Evolutionary conservation across 2,329 filamentous ascomycete species (phyloP).

Genomic region (Fusarium foetens): DNA sequence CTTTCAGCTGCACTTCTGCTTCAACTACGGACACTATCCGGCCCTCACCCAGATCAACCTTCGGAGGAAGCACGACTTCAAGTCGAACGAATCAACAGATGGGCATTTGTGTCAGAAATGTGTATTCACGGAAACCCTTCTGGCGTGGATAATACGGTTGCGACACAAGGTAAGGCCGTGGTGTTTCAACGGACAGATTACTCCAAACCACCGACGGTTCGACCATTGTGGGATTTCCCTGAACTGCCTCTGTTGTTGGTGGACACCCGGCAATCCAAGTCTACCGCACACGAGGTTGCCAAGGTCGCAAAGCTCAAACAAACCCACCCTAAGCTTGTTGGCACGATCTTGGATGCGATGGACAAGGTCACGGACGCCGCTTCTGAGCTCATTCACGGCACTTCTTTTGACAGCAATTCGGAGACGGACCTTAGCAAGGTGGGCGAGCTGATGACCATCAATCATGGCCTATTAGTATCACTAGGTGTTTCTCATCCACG

Average conservation of each 20-base stretch:
- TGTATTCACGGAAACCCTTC: slow-evolving; percentile 98
- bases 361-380: slow-evolving; percentile 74
- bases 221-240: slow-evolving; percentile 85
- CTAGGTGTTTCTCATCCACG: slow-evolving; percentile 95
- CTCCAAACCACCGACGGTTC: slow-evolving; percentile 78
- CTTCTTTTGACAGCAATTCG: slow-evolving; percentile 74
- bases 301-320: slow-evolving; percentile 82
- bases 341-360: slow-evolving; percentile 85
- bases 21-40: slow-evolving; percentile 87
- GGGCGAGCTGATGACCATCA: slow-evolving; percentile 90
- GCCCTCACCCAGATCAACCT: slow-evolving; percentile 92
- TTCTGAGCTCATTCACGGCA: slow-evolving; percentile 63
- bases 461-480: slow-evolving; percentile 91
- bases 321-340: slow-evolving; percentile 79
- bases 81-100: slow-evolving; percentile 94
- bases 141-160: slow-evolving; percentile 96
- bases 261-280: slow-evolving; percentile 88
- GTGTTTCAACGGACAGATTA: slow-evolving; percentile 87
- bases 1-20: slow-evolving; percentile 84
- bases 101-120: slow-evolving; percentile 97
- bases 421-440: slow-evolving; percentile 74
- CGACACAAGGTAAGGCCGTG: slow-evolving; percentile 92
- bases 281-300: slow-evolving; percentile 83
- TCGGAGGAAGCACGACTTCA: slow-evolving; percentile 87
- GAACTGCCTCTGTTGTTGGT: slow-evolving; percentile 90